Conservation (phyloP, 805 yeast species). For the Kodamaea sagamina region DNA sequence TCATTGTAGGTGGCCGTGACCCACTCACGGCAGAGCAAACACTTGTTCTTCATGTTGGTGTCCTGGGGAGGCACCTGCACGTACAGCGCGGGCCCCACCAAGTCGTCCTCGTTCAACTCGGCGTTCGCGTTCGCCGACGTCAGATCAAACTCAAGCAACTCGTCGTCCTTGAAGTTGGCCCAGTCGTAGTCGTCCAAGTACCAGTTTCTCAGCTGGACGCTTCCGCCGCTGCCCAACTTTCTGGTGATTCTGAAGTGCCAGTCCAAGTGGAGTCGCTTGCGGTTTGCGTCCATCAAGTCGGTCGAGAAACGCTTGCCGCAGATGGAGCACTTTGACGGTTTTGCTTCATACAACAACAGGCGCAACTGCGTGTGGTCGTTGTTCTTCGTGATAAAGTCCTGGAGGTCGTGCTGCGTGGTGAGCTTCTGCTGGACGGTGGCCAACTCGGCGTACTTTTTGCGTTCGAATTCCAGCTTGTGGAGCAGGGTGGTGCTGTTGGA, state of each 20-base stretch:
- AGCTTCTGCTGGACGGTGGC: constrained; percentile 26
- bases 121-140: constrained; percentile 9
- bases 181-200: constrained; percentile 72
- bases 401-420: constrained; percentile 20
- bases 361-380: constrained; percentile 20
- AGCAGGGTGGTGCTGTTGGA: constrained; percentile 19
- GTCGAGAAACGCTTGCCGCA: constrained; percentile 86
- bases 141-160: constrained; percentile 35
- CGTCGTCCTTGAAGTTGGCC: constrained; percentile 72
- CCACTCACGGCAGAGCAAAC: constrained; percentile 44
- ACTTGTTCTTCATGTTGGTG: constrained; percentile 39
- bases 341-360: constrained; percentile 50
- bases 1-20: constrained; percentile 46
- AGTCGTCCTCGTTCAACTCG: constrained; percentile 8
- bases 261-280: constrained; percentile 72
- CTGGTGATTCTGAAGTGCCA: constrained; percentile 96
- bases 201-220: constrained; percentile 79
- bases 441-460: constrained; percentile 34
- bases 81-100: constrained; percentile 11
- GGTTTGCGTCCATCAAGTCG: constrained; percentile 54
- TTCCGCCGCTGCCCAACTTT: constrained; percentile 45
- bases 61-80: constrained; percentile 24
- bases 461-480: constrained; percentile 36
- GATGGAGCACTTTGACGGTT: constrained; percentile 79
- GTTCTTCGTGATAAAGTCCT: constrained; percentile 41